Conservation (phyloP, 2,329 filamentous ascomycete species). For the Beauveria varroae region DNA sequence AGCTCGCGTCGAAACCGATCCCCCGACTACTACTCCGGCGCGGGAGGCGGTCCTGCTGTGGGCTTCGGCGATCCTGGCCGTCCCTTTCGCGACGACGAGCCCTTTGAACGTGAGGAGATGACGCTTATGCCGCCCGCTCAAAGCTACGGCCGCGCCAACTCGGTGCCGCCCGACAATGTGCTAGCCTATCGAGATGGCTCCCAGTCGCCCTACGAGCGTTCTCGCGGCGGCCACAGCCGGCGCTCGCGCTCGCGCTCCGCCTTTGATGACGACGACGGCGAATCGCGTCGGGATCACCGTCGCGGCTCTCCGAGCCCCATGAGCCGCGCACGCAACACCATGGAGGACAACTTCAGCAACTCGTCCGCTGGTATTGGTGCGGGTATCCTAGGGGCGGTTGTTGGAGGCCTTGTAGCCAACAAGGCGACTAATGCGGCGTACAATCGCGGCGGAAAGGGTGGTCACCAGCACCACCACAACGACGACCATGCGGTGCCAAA, state of each 20-base stretch:
- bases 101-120: constrained; percentile 22
- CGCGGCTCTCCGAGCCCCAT: constrained; percentile 23
- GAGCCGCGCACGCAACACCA: constrained; percentile 31
- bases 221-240: neutral
- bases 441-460: constrained; percentile 20
- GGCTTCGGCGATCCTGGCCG: constrained; percentile 10
- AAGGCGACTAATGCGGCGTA: constrained; percentile 38
- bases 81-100: constrained; percentile 20
- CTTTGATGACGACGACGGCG: constrained; percentile 11
- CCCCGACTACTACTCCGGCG: constrained; percentile 25
- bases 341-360: constrained; percentile 41
- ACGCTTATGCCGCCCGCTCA: constrained; percentile 20
- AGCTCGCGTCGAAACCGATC: constrained; percentile 17
- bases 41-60: constrained; percentile 15
- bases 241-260: constrained; percentile 17
- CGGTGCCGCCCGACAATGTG: constrained; percentile 21
- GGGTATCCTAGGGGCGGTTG: constrained; percentile 45
- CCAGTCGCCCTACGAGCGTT: constrained; percentile 13
- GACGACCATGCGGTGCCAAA: constrained; percentile 24
- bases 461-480: constrained; percentile 18
- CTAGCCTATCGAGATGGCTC: constrained; percentile 21
- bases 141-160: constrained; percentile 23
- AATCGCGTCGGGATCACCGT: constrained; percentile 3
- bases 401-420: constrained; percentile 46
- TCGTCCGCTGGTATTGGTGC: constrained; percentile 42